Conservation (phyloP, 306 rosid genomes). For the Cicer arietinum region DNA sequence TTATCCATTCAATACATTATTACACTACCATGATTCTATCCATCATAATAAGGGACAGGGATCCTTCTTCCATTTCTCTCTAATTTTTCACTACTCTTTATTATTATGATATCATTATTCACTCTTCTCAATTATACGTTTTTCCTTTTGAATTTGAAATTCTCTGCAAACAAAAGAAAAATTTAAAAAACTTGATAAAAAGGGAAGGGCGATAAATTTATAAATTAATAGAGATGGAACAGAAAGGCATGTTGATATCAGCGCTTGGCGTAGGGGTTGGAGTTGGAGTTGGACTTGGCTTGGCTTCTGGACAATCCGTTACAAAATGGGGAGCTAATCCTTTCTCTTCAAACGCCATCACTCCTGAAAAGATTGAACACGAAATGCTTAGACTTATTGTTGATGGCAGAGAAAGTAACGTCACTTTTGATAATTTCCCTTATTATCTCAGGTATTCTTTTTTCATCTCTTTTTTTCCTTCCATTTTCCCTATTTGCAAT, state of each 20-base stretch:
- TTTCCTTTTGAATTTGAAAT: background rate
- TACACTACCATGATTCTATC: background rate
- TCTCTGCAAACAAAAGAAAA: background rate
- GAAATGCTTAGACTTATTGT: constrained; percentile 67
- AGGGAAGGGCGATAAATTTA: background rate
- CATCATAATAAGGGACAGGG: background rate
- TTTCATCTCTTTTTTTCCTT: background rate
- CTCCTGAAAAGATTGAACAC: constrained; percentile 62
- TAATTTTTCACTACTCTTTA: background rate
- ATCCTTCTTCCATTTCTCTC: background rate
- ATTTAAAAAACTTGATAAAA: too few relatives aligned
- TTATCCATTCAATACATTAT: too few relatives aligned
- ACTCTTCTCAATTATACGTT: background rate
- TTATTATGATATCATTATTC: background rate
- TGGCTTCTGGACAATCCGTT: constrained; percentile 65
- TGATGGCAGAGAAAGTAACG: constrained; percentile 74
- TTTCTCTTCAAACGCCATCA: constrained; percentile 44
- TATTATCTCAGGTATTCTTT: constrained; percentile 67
- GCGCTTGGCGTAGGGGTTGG: constrained; percentile 82
- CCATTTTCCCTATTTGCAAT: background rate
- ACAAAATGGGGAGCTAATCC: constrained; percentile 50
- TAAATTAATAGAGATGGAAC: constrained; percentile 56
- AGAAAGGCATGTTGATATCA: constrained; percentile 62
- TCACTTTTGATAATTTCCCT: constrained; percentile 84
- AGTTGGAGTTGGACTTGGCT: constrained; percentile 79